phyloP scores from a whole-genome alignment of 257 asterid species.

The Solanum arcanum region DNA sequence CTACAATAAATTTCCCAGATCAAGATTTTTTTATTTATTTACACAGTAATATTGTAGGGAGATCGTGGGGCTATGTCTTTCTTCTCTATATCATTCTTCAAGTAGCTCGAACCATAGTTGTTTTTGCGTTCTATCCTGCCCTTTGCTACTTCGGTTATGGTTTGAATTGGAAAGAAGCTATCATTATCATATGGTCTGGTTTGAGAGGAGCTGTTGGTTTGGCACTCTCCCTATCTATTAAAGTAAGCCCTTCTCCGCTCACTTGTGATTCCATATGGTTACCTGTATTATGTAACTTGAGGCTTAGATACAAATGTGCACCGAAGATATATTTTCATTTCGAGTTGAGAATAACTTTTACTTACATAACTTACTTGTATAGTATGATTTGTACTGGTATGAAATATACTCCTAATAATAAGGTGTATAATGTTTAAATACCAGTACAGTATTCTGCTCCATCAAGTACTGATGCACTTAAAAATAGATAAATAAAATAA shows the following conservation, averaged over 20 bases:
- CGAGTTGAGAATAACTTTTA: not conserved
- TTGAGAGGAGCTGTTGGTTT: constrained; percentile 8
- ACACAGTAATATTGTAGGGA: not conserved
- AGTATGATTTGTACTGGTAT: not conserved
- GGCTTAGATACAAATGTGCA: not conserved
- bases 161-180: constrained; percentile 8
- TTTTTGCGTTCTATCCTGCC: not conserved
- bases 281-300: not conserved
- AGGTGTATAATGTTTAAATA: not conserved
- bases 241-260: not conserved
- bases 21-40: not conserved
- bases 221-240: constrained; percentile 6
- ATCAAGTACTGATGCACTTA: not conserved
- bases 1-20: not conserved
- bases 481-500: no score
- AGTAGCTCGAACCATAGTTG: not conserved
- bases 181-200: constrained; percentile 5
- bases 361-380: not conserved
- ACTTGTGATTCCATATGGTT: not conserved
- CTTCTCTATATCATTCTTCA: constrained; percentile 2
- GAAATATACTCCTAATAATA: not conserved
- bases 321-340: not conserved
- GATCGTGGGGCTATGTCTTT: constrained; percentile 1
- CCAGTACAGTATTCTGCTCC: not conserved
- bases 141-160: constrained; percentile 6